Evolutionary conservation across 2,329 filamentous ascomycete genomes (phyloP).

Genomic region (Beauveria pseudobassiana): DNA sequence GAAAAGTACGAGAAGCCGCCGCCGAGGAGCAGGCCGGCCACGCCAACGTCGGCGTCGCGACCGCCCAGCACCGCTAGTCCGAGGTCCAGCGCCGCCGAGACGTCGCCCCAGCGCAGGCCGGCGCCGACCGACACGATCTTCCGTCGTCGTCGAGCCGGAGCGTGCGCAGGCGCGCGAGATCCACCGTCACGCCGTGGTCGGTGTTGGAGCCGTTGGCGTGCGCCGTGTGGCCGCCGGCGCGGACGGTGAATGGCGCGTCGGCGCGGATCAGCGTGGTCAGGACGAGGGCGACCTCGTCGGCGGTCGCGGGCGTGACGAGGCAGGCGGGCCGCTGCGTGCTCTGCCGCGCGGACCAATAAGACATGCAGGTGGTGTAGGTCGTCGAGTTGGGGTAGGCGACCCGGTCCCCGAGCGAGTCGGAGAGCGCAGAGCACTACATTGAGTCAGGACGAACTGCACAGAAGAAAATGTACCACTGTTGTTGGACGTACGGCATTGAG

Average conservation of each 20-base stretch:
- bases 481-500: neutral
- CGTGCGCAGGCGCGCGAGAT: conserved; percentile 32
- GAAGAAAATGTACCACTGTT: neutral
- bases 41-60: conserved; percentile 13
- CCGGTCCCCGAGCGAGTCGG: neutral
- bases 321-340: conserved; percentile 7
- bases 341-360: conserved; percentile 6
- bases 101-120: conserved; percentile 36
- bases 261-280: conserved; percentile 13
- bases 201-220: conserved; percentile 37
- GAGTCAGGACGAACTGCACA: neutral
- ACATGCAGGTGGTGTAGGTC: neutral
- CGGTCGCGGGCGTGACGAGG: conserved; percentile 15
- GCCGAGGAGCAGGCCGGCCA: conserved; percentile 13
- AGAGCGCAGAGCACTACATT: conserved; percentile 1
- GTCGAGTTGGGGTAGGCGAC: conserved; percentile 5
- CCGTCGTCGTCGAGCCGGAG: conserved; percentile 23
- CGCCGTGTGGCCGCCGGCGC: conserved; percentile 44
- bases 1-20: conserved; percentile 41
- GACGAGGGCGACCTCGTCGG: conserved; percentile 13
- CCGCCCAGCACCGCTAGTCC: conserved; percentile 15
- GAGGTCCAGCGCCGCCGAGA: conserved; percentile 33
- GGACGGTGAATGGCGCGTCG: conserved; percentile 36
- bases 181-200: conserved; percentile 32
- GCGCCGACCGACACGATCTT: conserved; percentile 32